Conservation (phyloP, 208 protist species). For the Trypanosoma cruzi region DNA sequence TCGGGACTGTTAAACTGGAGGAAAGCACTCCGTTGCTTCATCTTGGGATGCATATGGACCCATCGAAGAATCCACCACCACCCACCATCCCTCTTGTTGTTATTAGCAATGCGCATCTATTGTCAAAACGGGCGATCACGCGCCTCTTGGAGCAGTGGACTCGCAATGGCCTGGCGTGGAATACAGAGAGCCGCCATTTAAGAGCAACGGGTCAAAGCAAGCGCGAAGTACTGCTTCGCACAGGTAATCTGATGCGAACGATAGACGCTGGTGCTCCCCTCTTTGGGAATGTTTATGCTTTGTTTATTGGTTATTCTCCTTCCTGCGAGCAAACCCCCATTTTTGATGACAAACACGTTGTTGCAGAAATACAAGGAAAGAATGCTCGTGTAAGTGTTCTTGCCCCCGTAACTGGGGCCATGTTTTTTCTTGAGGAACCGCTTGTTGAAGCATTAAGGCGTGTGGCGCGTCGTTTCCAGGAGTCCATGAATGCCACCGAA, state of each 20-base stretch:
- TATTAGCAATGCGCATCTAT: conserved; percentile 61
- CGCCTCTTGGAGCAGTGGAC: conserved; percentile 81
- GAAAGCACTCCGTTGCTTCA: conserved; percentile 15
- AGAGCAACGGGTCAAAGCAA: not conserved
- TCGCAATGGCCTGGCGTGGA: conserved; percentile 44
- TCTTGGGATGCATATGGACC: conserved; percentile 14
- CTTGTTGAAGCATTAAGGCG: conserved; percentile 50
- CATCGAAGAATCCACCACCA: not conserved
- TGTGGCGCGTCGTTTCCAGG: conserved; percentile 28
- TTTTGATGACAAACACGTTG: not conserved
- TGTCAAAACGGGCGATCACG: conserved; percentile 52
- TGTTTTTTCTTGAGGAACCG: conserved; percentile 55
- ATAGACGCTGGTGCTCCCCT: conserved; percentile 29
- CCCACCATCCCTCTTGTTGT: conserved; percentile 30
- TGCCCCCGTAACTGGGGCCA: not conserved
- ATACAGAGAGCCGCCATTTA: not conserved
- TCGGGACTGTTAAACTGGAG: not conserved
- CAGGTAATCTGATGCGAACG: conserved; percentile 18
- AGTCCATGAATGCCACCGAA: conserved; percentile 19
- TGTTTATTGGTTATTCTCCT: conserved; percentile 43
- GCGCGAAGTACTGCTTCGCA: conserved; percentile 28
- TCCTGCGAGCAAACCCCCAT: not conserved
- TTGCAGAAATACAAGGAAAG: conserved; percentile 4
- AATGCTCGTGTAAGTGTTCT: conserved; percentile 5
- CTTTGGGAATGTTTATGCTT: conserved; percentile 48